Evolutionary conservation across 129 eudicot genomes (phyloP).

Genomic region (Apium graveolens): DNA sequence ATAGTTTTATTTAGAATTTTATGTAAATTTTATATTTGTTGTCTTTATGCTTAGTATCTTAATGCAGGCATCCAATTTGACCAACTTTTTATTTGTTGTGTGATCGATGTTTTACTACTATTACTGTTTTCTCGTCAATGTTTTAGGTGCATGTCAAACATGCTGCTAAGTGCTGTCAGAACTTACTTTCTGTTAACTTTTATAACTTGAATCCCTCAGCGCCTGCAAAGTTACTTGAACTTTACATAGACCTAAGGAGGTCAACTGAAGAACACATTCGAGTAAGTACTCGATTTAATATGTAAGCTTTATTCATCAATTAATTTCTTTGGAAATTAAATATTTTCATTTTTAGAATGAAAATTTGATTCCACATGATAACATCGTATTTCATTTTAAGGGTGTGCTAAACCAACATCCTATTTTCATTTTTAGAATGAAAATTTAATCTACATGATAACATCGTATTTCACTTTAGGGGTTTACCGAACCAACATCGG

Average conservation of each 20-base stretch:
- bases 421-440: too few species aligned
- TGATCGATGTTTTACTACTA: not conserved
- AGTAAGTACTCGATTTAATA: slow-evolving; percentile 27
- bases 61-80: not conserved
- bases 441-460: not conserved
- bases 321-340: not conserved
- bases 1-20: not conserved
- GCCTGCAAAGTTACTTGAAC: slow-evolving; percentile 64
- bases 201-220: slow-evolving; percentile 25
- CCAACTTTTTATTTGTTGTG: not conserved
- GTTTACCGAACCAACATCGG: slow-evolving; percentile 74
- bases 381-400: too few species aligned
- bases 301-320: not conserved
- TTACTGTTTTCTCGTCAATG: not conserved
- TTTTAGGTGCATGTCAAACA: not conserved
- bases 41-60: not conserved
- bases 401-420: too few species aligned
- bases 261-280: slow-evolving; percentile 69
- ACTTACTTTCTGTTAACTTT: not conserved
- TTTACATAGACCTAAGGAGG: slow-evolving; percentile 71
- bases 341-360: not conserved
- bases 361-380: too few species aligned
- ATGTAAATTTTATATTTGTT: not conserved
- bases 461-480: slow-evolving; percentile 35
- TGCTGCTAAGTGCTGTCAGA: not conserved